Percentiles rank a stretch among this genome's conserved stretches.
Conservation (phyloP, 768 basidiomycete species). For the Phaeolepiota aurea region DNA sequence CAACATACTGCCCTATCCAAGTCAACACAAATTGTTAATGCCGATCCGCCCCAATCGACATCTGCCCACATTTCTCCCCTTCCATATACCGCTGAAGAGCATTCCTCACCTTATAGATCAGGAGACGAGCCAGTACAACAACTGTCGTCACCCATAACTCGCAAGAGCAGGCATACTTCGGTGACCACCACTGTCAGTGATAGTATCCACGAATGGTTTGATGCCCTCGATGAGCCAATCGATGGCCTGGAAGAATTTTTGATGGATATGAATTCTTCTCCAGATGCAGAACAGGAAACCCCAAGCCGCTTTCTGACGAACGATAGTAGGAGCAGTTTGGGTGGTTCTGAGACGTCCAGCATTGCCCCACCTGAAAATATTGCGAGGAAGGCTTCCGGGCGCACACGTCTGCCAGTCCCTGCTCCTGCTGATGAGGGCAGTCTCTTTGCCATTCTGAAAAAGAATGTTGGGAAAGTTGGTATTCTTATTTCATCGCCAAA, state of each 20-base stretch:
- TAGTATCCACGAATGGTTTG: conserved; percentile 64
- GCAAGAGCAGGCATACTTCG: conserved; percentile 34
- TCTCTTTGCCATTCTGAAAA: conserved; percentile 74
- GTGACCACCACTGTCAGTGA: conserved; percentile 42
- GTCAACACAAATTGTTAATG: conserved; percentile 25
- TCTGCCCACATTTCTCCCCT: conserved; percentile 31
- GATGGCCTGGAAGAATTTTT: conserved; percentile 68
- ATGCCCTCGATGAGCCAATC: conserved; percentile 47
- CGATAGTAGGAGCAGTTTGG: conserved; percentile 29
- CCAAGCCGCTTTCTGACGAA: conserved; percentile 29
- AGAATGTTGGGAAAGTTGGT: conserved; percentile 78
- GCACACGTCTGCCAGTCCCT: conserved; percentile 42
- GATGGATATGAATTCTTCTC: conserved; percentile 35
- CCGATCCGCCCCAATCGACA: conserved; percentile 16
- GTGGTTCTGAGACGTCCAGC: conserved; percentile 36
- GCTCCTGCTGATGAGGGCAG: conserved; percentile 72
- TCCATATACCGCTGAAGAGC: conserved; percentile 42
- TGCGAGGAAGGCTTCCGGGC: conserved; percentile 8
- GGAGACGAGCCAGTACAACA: conserved; percentile 10
- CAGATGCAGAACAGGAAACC: conserved; percentile 26
- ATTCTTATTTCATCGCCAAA: conserved; percentile 3
- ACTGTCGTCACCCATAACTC: conserved; percentile 19
- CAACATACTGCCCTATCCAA: conserved; percentile 49
- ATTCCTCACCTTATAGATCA: conserved; percentile 16
- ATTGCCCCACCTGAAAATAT: conserved; percentile 6